Conservation (phyloP, 2,329 filamentous ascomycete species). For the Pestalotiopsis sp. region DNA sequence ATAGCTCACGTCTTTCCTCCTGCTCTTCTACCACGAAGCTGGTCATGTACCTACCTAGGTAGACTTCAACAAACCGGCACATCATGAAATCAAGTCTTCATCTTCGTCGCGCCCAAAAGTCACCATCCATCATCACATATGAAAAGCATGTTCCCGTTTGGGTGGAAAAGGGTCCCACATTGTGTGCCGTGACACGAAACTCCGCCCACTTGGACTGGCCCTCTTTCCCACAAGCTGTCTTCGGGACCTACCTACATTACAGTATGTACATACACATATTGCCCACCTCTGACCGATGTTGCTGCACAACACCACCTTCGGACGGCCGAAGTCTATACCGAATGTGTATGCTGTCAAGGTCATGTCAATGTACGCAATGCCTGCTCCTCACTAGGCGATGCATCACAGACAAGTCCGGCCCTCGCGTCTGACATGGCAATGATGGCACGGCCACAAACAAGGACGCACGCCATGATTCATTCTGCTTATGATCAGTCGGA, state of each 20-base stretch:
- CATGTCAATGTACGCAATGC: not conserved
- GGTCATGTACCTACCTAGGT: too few species aligned
- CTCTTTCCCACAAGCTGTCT: not conserved
- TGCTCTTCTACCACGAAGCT: too few species aligned
- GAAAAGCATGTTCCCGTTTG: conserved; percentile 10
- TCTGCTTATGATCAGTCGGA: not conserved
- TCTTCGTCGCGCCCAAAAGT: not conserved
- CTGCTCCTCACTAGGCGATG: not conserved
- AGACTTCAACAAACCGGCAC: not conserved
- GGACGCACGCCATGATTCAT: not conserved
- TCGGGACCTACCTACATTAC: not conserved
- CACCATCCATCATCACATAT: not conserved
- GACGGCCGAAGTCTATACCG: conserved; percentile 7
- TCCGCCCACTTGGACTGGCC: not conserved
- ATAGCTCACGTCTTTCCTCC: too few species aligned
- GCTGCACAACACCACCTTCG: conserved; percentile 5
- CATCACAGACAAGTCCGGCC: not conserved
- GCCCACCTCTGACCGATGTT: not conserved
- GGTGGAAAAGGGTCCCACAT: conserved; percentile 1
- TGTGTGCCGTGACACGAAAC: conserved; percentile 3
- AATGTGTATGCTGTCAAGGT: conserved; percentile 7
- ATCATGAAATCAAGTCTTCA: not conserved
- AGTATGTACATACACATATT: not conserved
- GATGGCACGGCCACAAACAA: not conserved
- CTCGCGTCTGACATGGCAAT: conserved; percentile 1